Evolutionary conservation across 768 basidiomycete genomes (phyloP).

Genomic region (Pleurotus tuoliensis): DNA sequence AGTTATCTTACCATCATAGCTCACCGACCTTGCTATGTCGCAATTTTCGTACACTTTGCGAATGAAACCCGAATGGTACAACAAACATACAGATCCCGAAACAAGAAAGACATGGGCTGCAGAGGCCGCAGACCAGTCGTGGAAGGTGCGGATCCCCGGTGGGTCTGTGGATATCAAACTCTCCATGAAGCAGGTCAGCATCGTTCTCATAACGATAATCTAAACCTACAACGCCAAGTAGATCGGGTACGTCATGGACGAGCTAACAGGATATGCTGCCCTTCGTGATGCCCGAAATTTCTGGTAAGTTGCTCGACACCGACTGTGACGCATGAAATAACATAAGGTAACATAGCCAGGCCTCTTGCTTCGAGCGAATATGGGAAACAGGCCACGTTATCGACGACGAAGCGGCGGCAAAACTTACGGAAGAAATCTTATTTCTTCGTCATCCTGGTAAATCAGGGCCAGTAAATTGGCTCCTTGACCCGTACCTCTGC

Average conservation of each 20-base stretch:
- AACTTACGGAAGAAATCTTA: conserved; percentile 20
- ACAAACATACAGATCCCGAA: conserved; percentile 19
- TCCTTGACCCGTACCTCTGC: conserved; percentile 39
- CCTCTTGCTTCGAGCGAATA: conserved; percentile 55
- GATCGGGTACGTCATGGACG: conserved; percentile 47
- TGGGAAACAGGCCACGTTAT: conserved; percentile 39
- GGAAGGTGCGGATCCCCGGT: conserved; percentile 34
- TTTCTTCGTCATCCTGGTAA: conserved; percentile 14
- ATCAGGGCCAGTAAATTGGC: conserved; percentile 15
- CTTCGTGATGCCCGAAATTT: conserved; percentile 31
- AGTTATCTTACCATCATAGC: conserved; percentile 20
- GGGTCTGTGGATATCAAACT: conserved; percentile 26
- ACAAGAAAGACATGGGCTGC: conserved; percentile 28
- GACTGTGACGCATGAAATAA: neutral
- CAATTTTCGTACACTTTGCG: conserved; percentile 41
- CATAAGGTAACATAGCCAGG: conserved; percentile 30
- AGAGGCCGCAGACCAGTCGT: conserved; percentile 21
- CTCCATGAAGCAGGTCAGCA: conserved; percentile 35
- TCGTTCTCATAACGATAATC: neutral
- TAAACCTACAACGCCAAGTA: conserved; percentile 12
- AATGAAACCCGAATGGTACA: conserved; percentile 38
- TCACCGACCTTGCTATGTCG: conserved; percentile 48
- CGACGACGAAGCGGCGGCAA: conserved; percentile 4
- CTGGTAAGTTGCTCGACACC: conserved; percentile 27
- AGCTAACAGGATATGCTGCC: conserved; percentile 40